Conservation (phyloP, 768 basidiomycete genomes). For the Russula earlei region DNA sequence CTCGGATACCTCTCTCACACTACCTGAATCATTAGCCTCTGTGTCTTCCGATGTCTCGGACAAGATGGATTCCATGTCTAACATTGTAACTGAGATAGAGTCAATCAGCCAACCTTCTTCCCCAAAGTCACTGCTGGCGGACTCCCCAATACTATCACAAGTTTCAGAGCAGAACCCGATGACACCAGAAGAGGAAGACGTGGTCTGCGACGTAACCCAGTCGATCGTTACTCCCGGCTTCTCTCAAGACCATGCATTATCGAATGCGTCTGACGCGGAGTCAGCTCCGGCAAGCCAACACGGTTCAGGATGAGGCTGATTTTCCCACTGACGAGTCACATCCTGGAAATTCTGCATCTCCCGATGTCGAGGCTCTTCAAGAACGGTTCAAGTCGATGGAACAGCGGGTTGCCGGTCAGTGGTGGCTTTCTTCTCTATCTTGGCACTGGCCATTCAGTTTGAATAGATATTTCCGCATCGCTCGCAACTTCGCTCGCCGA, state of each 20-base stretch:
- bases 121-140: neutral
- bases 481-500: slow-evolving; percentile 70
- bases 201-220: neutral
- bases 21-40: neutral
- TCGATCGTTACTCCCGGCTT: neutral
- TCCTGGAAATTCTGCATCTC: slow-evolving; percentile 6
- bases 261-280: neutral
- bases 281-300: neutral
- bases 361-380: slow-evolving; percentile 49
- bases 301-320: neutral
- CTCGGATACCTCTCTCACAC: neutral
- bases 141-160: neutral
- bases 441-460: neutral
- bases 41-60: neutral
- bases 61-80: neutral
- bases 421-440: neutral
- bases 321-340: neutral
- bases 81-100: neutral
- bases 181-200: neutral
- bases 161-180: neutral
- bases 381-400: slow-evolving; percentile 62
- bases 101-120: neutral
- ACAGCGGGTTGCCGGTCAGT: slow-evolving; percentile 63
- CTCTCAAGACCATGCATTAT: neutral
- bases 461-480: slow-evolving; percentile 66